Percentiles rank a stretch among this genome's conserved stretches.
phyloP scores from a whole-genome alignment of 2,329 filamentous ascomycete species.

The Fusarium sp. region DNA sequence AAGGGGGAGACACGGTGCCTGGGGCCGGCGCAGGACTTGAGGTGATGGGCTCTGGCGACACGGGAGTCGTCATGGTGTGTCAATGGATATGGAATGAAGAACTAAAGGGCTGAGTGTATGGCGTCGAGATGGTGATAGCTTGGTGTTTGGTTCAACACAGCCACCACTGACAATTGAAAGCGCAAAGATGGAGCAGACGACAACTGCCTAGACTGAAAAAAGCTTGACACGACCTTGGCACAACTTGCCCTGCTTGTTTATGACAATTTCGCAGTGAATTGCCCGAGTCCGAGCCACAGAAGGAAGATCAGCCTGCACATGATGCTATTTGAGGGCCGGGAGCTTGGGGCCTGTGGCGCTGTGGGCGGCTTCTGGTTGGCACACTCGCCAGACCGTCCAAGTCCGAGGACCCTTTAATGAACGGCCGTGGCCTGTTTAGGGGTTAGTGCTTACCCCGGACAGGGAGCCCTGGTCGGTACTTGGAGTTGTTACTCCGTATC shows the following conservation, averaged over 20 bases:
- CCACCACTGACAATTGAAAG: neutral
- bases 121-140: neutral
- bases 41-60: slow-evolving; percentile 23
- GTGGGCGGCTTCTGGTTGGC: neutral
- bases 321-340: neutral
- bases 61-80: slow-evolving; percentile 12
- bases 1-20: slow-evolving; percentile 36
- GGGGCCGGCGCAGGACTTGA: neutral
- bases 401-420: neutral
- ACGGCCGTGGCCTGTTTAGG: neutral
- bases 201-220: neutral
- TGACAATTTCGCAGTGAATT: neutral
- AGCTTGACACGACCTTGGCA: neutral
- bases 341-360: neutral
- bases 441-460: slow-evolving; percentile 19
- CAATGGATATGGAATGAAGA: neutral
- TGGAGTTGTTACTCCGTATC: neutral
- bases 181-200: neutral
- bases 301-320: neutral
- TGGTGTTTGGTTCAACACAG: neutral
- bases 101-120: neutral
- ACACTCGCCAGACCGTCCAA: neutral
- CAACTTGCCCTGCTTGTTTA: neutral
- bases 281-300: neutral
- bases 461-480: neutral